Evolutionary conservation across 192 early-diverging fungal genomes (phyloP), one percentile per base, ranked within the genome.

Genomic region (Backusella tuberculispora): DNA sequence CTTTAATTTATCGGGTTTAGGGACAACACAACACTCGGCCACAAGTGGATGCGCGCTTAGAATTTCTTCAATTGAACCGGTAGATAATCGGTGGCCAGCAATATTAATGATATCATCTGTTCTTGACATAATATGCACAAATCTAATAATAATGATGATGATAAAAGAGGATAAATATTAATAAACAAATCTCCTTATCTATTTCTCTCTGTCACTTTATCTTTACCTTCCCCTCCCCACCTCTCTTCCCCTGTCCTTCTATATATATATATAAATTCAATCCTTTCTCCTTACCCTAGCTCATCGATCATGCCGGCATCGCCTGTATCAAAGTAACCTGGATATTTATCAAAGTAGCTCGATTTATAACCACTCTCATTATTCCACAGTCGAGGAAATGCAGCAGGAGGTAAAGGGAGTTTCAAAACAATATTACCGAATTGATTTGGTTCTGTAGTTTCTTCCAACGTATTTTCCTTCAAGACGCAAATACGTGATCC

Each of bases 71-170:
- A 94, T 87, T 0, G 88, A 89, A 38, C 93, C 93, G 21, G 92
- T 93, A 7, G 90, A 92, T 5, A 97, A 82, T 0, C 95, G 90
- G 77, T 97, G 95, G 37, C 77, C 77, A 0, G 95, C 94, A 0
- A 94, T 92, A 75, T 97, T 95, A 78, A 97, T 93, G 45, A 97
- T 88, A 69, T 93, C 90, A 74, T 91, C 90, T 5, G 88, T 89
- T 50, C 92, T 86, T 47, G 90, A 92, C 78, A 91, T 81, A 14
- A 93, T 83, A 50, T 90, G 89, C 29, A 93, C 87, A 73, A 90
- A 91, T 41, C 76, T 76, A 42, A 47, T 21, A 12, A 69, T 24
- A 9, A 21, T 60, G 6, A 60, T 60, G n/a, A 53, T 42, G 41
- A 53, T 12, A 73, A 64, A 17, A 8, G 76, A 60, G 83, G 29